phyloP scores from a whole-genome alignment of 306 rosid genomes.

The Lathyrus tuberosus region DNA sequence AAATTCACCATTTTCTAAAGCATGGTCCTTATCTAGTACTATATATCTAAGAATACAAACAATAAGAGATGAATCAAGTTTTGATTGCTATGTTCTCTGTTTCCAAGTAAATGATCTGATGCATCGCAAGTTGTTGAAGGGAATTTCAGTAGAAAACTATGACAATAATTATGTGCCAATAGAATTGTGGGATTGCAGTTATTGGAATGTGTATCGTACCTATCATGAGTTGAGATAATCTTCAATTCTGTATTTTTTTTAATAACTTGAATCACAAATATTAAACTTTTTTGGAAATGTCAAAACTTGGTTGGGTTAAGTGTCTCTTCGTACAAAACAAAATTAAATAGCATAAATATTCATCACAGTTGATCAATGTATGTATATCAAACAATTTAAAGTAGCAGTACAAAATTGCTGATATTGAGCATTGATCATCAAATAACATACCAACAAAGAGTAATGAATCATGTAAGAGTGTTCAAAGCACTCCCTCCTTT shows the following conservation, averaged over 20 bases:
- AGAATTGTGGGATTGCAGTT: no score
- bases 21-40: background rate
- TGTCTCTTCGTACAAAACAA: background rate
- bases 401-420: background rate
- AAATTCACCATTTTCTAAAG: background rate
- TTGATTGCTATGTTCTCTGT: no score
- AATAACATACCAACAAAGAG: background rate
- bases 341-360: no score
- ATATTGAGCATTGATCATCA: background rate
- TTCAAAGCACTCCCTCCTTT: background rate
- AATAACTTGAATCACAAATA: background rate
- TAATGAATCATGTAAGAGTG: conserved; percentile 16
- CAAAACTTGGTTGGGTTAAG: background rate
- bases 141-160: no score
- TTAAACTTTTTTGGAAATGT: background rate
- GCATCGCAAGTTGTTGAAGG: no score
- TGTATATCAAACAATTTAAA: background rate
- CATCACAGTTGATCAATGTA: background rate
- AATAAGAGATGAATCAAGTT: no score
- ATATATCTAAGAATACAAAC: no score
- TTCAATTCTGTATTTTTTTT: background rate
- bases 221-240: no score
- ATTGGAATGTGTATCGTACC: no score
- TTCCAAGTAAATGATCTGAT: no score
- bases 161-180: no score